phyloP scores from a whole-genome alignment of 2,329 filamentous ascomycete genomes.

The Aspergillus ochraceus region DNA sequence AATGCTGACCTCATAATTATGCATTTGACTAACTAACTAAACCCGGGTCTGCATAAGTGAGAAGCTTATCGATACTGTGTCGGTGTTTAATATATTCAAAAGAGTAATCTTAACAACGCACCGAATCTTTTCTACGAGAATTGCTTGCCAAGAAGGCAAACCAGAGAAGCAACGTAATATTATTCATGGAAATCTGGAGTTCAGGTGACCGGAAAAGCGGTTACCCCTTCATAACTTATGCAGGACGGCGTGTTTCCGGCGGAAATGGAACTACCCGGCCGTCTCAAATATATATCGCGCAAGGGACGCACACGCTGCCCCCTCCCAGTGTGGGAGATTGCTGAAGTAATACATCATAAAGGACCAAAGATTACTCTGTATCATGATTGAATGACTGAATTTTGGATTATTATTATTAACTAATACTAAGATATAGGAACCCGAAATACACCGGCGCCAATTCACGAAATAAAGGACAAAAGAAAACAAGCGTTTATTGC shows the following conservation, averaged over 20 bases:
- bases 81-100: not conserved
- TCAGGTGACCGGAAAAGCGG: not conserved
- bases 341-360: too few relatives aligned
- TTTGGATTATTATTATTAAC: not conserved
- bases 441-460: not conserved
- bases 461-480: not conserved
- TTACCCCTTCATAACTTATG: not conserved
- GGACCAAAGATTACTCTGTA: not conserved
- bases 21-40: not conserved
- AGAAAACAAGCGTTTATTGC: not conserved
- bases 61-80: not conserved
- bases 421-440: not conserved
- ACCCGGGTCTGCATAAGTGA: not conserved
- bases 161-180: not conserved
- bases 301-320: too few relatives aligned
- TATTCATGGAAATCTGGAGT: not conserved
- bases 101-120: not conserved
- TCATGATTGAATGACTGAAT: not conserved
- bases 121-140: not conserved
- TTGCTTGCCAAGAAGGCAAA: not conserved
- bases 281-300: not conserved
- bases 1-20: not conserved
- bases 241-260: not conserved
- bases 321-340: too few relatives aligned
- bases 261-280: not conserved